A percentile compares a stretch with the other conserved stretches of the same genome.
phyloP scores from a whole-genome alignment of 805 yeast genomes.

The Nakazawaea ambrosiae region DNA sequence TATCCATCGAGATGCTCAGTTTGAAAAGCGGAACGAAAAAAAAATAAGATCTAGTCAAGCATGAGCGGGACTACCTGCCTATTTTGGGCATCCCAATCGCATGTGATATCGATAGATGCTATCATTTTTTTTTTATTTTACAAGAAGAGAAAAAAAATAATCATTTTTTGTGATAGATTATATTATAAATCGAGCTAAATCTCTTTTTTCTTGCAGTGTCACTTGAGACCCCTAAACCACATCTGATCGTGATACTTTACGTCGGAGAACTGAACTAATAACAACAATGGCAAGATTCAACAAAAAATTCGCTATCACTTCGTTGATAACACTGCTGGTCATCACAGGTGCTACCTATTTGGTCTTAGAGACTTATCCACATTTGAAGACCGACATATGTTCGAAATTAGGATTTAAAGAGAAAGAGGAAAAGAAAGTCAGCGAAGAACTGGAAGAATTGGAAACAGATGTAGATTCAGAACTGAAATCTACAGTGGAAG shows the following conservation, averaged over 20 bases:
- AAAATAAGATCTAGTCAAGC: too few species aligned
- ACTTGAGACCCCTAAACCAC: too few species aligned
- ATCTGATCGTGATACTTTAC: too few species aligned
- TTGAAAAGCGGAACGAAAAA: too few species aligned
- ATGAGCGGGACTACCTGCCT: too few species aligned
- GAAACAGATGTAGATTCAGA: neutral
- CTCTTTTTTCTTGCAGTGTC: too few species aligned
- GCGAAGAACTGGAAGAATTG: neutral
- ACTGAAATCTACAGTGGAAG: neutral
- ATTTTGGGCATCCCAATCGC: too few species aligned
- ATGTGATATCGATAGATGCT: neutral
- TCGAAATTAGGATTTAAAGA: neutral
- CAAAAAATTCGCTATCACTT: conserved; percentile 3
- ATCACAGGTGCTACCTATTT: conserved; percentile 6
- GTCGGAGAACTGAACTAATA: too few species aligned
- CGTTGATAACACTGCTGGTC: conserved; percentile 6
- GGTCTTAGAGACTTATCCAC: conserved; percentile 10
- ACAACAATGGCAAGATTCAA: conserved; percentile 6
- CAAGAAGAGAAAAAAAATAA: too few species aligned
- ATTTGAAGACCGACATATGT: conserved; percentile 3
- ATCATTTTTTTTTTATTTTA: neutral
- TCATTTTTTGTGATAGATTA: too few species aligned
- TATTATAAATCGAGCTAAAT: too few species aligned
- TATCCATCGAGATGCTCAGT: too few species aligned
- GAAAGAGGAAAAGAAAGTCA: neutral